phyloP scores from a whole-genome alignment of 2,329 filamentous ascomycete species.

The Pseudomassariella vexata region DNA sequence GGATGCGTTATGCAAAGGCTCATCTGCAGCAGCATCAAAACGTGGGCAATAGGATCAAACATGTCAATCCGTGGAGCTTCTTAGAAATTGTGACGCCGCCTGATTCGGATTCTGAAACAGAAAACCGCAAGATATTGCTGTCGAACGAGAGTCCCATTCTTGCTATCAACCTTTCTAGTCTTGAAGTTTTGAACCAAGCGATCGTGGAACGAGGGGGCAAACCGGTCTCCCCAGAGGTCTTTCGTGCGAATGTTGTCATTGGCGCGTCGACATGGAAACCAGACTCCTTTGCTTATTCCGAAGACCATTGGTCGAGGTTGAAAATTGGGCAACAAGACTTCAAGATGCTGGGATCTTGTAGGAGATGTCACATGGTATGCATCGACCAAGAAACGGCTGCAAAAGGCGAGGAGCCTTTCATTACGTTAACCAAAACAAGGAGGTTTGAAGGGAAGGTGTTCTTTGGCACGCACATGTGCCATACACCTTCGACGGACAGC shows the following conservation, averaged over 20 bases:
- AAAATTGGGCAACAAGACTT: conserved; percentile 60
- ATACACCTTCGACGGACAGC: conserved; percentile 21
- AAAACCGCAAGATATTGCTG: conserved; percentile 60
- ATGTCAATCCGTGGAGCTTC: conserved; percentile 47
- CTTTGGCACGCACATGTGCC: conserved; percentile 78
- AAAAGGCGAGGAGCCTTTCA: conserved; percentile 78
- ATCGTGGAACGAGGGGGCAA: conserved; percentile 61
- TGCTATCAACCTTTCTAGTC: conserved; percentile 72
- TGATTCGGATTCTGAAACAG: conserved; percentile 48
- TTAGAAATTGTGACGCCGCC: conserved; percentile 48
- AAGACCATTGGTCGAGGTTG: conserved; percentile 71
- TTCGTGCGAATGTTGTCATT: conserved; percentile 84
- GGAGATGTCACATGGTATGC: conserved; percentile 94
- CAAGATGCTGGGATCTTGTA: conserved; percentile 74
- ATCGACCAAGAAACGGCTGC: conserved; percentile 78
- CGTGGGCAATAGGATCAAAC: conserved; percentile 9
- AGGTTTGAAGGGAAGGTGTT: conserved; percentile 78
- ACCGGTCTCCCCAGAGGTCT: conserved; percentile 65
- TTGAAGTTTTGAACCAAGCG: conserved; percentile 68
- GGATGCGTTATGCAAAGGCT: conserved; percentile 65
- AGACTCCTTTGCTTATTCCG: conserved; percentile 59
- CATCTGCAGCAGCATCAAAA: conserved; percentile 57
- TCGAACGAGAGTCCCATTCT: conserved; percentile 95
- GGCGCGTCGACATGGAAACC: conserved; percentile 28
- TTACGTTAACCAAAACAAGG: conserved; percentile 81